These are phyloP conservation scores for Fimicolochytrium jonesii DNA, from an alignment of 192 early-diverging fungal genomes.

Conservation along the genomic window DNA sequence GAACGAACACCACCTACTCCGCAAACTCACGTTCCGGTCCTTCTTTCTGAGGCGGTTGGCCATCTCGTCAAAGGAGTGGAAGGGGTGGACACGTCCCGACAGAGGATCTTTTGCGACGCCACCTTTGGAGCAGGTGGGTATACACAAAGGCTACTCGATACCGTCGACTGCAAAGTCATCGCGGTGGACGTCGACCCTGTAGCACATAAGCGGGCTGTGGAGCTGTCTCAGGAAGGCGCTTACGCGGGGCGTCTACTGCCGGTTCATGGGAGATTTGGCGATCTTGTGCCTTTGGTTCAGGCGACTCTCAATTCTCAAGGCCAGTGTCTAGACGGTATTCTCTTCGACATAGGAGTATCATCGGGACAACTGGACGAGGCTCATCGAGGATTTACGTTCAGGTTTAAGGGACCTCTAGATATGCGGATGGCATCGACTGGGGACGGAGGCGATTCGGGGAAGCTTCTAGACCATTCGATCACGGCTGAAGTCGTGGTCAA, in stretches of 20 bases:
- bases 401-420: slow-evolving; percentile 61
- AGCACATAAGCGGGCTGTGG: slow-evolving; percentile 53
- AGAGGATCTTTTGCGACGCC: slow-evolving; percentile 55
- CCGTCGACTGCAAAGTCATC: slow-evolving; percentile 50
- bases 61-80: neutral
- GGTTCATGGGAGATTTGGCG: slow-evolving; percentile 56
- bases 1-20: no score
- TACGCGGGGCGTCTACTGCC: slow-evolving; percentile 50
- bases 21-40: slow-evolving; percentile 11
- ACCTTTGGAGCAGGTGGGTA: slow-evolving; percentile 59
- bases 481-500: slow-evolving; percentile 65
- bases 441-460: slow-evolving; percentile 12
- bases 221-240: slow-evolving; percentile 28
- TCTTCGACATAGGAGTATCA: slow-evolving; percentile 73
- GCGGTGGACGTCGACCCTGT: slow-evolving; percentile 70
- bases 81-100: neutral
- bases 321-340: slow-evolving; percentile 61
- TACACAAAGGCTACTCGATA: slow-evolving; percentile 53
- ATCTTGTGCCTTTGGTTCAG: slow-evolving; percentile 39
- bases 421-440: slow-evolving; percentile 67
- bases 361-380: slow-evolving; percentile 63
- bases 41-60: slow-evolving; percentile 5
- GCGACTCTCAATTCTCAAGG: slow-evolving; percentile 18
- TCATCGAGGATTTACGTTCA: slow-evolving; percentile 67
- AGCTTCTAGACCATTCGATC: slow-evolving; percentile 32